Evolutionary conservation across 164 flowering plant species (phyloP).

Genomic region (Tetrastigma voinierianum): DNA sequence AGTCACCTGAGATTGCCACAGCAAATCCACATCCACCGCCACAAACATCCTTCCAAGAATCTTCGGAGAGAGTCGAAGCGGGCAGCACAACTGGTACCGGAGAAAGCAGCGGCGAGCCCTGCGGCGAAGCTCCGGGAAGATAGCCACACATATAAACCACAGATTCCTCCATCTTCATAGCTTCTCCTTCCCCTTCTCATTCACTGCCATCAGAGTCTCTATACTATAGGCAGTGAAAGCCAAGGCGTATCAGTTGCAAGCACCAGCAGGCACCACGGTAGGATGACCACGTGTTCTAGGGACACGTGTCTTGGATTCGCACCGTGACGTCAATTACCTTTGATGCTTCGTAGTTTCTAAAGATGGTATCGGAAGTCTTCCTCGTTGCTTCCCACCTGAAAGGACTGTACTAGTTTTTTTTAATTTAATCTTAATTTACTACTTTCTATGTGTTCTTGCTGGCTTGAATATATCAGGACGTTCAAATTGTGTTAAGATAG

Average conservation of each 20-base stretch:
- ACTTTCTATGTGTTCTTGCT: too few species aligned
- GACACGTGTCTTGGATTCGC: slow-evolving; percentile 38
- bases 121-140: slow-evolving; percentile 64
- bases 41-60: slow-evolving; percentile 64
- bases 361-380: slow-evolving; percentile 10
- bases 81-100: slow-evolving; percentile 48
- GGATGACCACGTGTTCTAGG: slow-evolving; percentile 51
- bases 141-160: slow-evolving; percentile 75
- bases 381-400: slow-evolving; percentile 14
- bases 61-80: slow-evolving; percentile 7
- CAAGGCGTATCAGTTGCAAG: slow-evolving; percentile 45
- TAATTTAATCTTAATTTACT: too few species aligned
- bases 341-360: slow-evolving; percentile 52
- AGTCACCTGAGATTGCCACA: slow-evolving; percentile 67
- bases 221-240: background rate
- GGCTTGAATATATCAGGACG: too few species aligned
- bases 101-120: slow-evolving; percentile 57
- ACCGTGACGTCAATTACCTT: slow-evolving; percentile 34
- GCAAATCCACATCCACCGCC: slow-evolving; percentile 89
- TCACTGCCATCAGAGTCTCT: slow-evolving; percentile 1
- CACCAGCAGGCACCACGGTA: slow-evolving; percentile 46
- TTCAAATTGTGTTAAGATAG: too few species aligned
- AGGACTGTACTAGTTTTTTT: background rate
- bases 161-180: slow-evolving; percentile 12
- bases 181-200: slow-evolving; percentile 18